Conservation (phyloP, 2,329 filamentous ascomycete species). For the Fusarium nanum region DNA sequence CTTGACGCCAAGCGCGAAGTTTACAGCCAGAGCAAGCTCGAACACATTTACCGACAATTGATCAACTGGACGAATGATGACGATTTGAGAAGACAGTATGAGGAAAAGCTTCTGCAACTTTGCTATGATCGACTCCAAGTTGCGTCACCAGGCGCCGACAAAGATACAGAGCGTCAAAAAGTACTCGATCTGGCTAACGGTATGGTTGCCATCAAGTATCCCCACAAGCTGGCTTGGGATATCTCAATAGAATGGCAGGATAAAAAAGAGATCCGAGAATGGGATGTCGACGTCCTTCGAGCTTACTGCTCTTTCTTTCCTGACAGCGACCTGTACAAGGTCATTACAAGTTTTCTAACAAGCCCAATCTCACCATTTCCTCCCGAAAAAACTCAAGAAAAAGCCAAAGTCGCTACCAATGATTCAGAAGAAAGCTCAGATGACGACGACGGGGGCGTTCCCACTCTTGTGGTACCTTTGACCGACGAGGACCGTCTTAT, state of each 20-base stretch:
- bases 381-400: conserved; percentile 46
- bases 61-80: conserved; percentile 94
- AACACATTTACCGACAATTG: conserved; percentile 81
- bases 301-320: conserved; percentile 89
- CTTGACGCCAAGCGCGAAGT: conserved; percentile 89
- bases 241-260: conserved; percentile 92
- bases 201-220: conserved; percentile 96
- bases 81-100: conserved; percentile 82
- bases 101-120: conserved; percentile 88
- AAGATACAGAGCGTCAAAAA: conserved; percentile 75
- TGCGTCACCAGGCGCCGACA: conserved; percentile 71
- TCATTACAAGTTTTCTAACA: conserved; percentile 83
- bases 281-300: conserved; percentile 81
- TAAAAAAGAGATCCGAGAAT: conserved; percentile 75
- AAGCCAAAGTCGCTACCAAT: conserved; percentile 43
- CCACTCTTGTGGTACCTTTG: conserved; percentile 67
- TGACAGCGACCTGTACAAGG: conserved; percentile 81
- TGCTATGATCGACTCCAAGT: conserved; percentile 82
- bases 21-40: conserved; percentile 79
- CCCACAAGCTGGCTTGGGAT: conserved; percentile 90
- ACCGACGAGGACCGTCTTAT: conserved; percentile 83
- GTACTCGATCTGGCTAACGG: conserved; percentile 83
- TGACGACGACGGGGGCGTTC: conserved; percentile 67
- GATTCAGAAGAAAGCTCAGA: conserved; percentile 68
- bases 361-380: conserved; percentile 89